phyloP scores from a whole-genome alignment of 2,329 filamentous ascomycete genomes.

The Ceratocystis cubensis region DNA sequence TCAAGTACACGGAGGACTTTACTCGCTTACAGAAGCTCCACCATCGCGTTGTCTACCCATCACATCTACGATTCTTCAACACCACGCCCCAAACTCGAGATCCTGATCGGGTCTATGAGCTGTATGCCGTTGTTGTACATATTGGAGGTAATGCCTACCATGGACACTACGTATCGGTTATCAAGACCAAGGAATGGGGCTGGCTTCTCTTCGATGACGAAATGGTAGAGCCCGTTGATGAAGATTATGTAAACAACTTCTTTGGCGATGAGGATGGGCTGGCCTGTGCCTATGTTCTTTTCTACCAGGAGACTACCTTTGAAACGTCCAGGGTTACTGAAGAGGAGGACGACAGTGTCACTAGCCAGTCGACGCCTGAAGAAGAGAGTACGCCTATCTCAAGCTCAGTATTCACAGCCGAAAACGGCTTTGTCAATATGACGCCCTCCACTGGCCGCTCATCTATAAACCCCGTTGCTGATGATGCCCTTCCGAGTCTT shows the following conservation, averaged over 20 bases:
- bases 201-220: slow-evolving; percentile 98
- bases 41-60: slow-evolving; percentile 92
- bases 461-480: slow-evolving; percentile 2
- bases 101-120: slow-evolving; percentile 83
- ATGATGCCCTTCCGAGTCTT: slow-evolving; percentile 44
- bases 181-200: slow-evolving; percentile 91
- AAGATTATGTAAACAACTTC: slow-evolving; percentile 90
- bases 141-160: slow-evolving; percentile 96
- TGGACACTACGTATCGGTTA: slow-evolving; percentile 92
- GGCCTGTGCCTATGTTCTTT: slow-evolving; percentile 91
- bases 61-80: slow-evolving; percentile 92
- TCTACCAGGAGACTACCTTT: slow-evolving; percentile 82
- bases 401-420: background rate
- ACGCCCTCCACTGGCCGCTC: slow-evolving; percentile 26
- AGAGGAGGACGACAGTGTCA: slow-evolving; percentile 26
- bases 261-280: slow-evolving; percentile 86
- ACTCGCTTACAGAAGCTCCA: slow-evolving; percentile 91
- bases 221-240: slow-evolving; percentile 95
- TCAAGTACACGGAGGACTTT: slow-evolving; percentile 96
- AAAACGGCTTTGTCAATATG: slow-evolving; percentile 22
- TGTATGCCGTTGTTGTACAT: slow-evolving; percentile 94
- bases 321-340: slow-evolving; percentile 34
- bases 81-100: slow-evolving; percentile 92
- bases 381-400: background rate
- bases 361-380: background rate